Evolutionary conservation across 2,329 filamentous ascomycete genomes (phyloP).

Genomic region (Xenoacremonium recifei): DNA sequence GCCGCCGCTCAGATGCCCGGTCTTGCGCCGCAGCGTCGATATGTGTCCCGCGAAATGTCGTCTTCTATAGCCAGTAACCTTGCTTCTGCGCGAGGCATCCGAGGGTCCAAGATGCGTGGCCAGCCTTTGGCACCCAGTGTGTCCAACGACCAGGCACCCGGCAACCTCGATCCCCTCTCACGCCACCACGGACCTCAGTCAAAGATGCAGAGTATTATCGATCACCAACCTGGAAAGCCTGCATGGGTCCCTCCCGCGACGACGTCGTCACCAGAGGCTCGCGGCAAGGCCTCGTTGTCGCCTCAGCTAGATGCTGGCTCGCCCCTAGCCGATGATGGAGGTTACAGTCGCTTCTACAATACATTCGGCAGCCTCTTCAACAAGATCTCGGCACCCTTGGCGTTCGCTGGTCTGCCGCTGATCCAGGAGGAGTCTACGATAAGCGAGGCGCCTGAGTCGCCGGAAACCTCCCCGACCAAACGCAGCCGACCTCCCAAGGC

Average conservation of each 20-base stretch:
- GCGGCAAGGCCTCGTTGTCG: slow-evolving; percentile 23
- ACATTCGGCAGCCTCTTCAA: slow-evolving; percentile 89
- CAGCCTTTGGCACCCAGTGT: slow-evolving; percentile 71
- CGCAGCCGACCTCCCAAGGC: slow-evolving; percentile 33
- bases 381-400: slow-evolving; percentile 82
- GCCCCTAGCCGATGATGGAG: slow-evolving; percentile 59
- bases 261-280: slow-evolving; percentile 21
- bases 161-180: slow-evolving; percentile 61
- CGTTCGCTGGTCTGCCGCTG: slow-evolving; percentile 88
- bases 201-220: slow-evolving; percentile 57
- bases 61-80: slow-evolving; percentile 88
- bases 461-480: slow-evolving; percentile 38
- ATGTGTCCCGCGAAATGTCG: slow-evolving; percentile 65
- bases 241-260: slow-evolving; percentile 48
- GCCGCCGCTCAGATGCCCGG: slow-evolving; percentile 29
- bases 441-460: slow-evolving; percentile 31
- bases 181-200: slow-evolving; percentile 48
- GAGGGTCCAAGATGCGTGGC: slow-evolving; percentile 59
- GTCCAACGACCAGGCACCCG: slow-evolving; percentile 71
- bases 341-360: slow-evolving; percentile 88
- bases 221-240: slow-evolving; percentile 50
- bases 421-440: slow-evolving; percentile 47
- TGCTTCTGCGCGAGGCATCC: slow-evolving; percentile 80
- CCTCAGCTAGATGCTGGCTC: slow-evolving; percentile 24
- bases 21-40: slow-evolving; percentile 43